Evolutionary conservation across 2,329 filamentous ascomycete genomes (phyloP), one percentile per base, ranked within the genome.

Genomic region (Penicillium sp.): DNA sequence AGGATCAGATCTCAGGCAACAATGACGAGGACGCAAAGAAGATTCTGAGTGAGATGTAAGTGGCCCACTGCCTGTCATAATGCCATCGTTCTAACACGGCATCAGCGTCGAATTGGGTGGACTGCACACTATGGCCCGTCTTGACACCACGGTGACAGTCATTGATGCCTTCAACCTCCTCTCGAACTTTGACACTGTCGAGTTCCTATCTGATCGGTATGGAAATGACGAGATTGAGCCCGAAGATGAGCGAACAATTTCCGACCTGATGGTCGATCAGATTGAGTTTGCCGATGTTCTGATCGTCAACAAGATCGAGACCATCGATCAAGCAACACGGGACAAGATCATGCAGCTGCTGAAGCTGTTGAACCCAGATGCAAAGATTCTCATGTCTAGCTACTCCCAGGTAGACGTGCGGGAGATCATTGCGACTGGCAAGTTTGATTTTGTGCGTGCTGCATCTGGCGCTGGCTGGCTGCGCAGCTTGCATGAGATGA

Each of bases 271-370:
- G 78, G 84, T 87, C 0, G 86, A 89, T 57, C 86, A 89, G 60
- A 86, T 89, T 51, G 86, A 89, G 66, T 89, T 89, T 58, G 84
- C 86, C 0, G 84, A 89, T 56, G 84, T 88, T 6, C 77, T 89
- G 12, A 76, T 88, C 3, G 69, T 88, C 18, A 89, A 89, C 69
- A 89, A 89, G 66, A 73, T 80, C 5, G 84, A 88, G 52, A 79
- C 82, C 52, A 81, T 87, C 12, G 66, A 75, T 35, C 64, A 69
- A 4, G 69, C 62, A 18, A 76, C 72, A 0, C 72, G 76, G 15
- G 59, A 67, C 4, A 71, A 78, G 3, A 75, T 87, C 46, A 64
- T 73, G 2, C 72, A 75, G 0, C 68, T 86, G 8, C 69, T 87
- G 46, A 76, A 75, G 49, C 77, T 80, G 43, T 75, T 89, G 13